phyloP scores from a whole-genome alignment of 1,139 yeast genomes.

The Yamadazyma conglobata region DNA sequence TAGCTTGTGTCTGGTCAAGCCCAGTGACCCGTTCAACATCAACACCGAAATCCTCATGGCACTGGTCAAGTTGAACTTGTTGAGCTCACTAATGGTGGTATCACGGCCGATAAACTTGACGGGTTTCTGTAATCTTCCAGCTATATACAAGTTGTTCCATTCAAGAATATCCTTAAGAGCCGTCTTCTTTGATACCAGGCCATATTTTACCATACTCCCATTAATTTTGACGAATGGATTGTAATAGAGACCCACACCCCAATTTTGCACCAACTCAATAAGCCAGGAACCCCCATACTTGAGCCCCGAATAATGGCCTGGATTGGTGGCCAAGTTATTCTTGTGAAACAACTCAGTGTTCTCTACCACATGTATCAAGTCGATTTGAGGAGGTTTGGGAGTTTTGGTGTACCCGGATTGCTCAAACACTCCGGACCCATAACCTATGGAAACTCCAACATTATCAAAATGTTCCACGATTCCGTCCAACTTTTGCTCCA shows the following conservation, averaged over 20 bases:
- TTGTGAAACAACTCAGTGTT: constrained; percentile 75
- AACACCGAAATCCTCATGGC: constrained; percentile 72
- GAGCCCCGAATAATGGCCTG: constrained; percentile 73
- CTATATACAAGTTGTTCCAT: constrained; percentile 84
- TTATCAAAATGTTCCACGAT: constrained; percentile 2
- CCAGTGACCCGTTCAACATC: constrained; percentile 28
- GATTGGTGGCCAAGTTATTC: constrained; percentile 59
- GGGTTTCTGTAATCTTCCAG: constrained; percentile 95
- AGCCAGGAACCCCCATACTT: constrained; percentile 57
- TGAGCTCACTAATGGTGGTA: constrained; percentile 48
- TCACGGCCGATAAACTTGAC: constrained; percentile 71
- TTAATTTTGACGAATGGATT: constrained; percentile 76
- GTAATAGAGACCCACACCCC: constrained; percentile 93
- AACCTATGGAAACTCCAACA: constrained; percentile 50
- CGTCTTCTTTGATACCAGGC: constrained; percentile 65
- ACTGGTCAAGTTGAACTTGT: constrained; percentile 72
- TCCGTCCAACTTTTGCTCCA: neutral
- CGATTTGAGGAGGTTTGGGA: constrained; percentile 51
- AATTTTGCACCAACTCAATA: constrained; percentile 57
- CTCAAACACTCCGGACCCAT: constrained; percentile 91
- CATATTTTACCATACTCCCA: constrained; percentile 69
- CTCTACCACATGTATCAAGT: constrained; percentile 80
- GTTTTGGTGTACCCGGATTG: constrained; percentile 56
- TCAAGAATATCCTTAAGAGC: constrained; percentile 66
- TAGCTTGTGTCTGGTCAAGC: constrained; percentile 60